A percentile compares a stretch with the other conserved stretches of the same genome.
Conservation (phyloP, 768 basidiomycete species). For the Hypholoma fasciculare region DNA sequence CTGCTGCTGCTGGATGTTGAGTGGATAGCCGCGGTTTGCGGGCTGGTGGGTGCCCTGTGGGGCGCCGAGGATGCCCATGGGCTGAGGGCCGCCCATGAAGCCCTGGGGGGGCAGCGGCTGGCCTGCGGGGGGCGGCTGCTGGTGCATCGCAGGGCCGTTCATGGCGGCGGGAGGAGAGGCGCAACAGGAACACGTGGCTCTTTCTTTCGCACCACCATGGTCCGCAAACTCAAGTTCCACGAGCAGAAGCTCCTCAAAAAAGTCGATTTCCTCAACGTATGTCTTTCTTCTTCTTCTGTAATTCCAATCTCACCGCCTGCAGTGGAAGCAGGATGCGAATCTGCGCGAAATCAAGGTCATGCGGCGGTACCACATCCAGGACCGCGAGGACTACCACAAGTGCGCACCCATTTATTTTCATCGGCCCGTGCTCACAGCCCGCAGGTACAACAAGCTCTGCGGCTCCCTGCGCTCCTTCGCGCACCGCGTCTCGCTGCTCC, state of each 20-base stretch:
- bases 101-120: constrained; percentile 26
- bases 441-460: constrained; percentile 91
- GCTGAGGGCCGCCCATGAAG: constrained; percentile 19
- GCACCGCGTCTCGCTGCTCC: constrained; percentile 84
- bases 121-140: constrained; percentile 25
- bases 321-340: constrained; percentile 98
- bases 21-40: neutral
- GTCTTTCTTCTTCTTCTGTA: constrained; percentile 20
- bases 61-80: constrained; percentile 1
- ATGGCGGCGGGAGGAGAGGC: constrained; percentile 11
- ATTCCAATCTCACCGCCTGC: constrained; percentile 11
- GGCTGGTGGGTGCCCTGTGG: neutral
- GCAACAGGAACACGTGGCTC: constrained; percentile 36
- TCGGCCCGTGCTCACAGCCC: neutral
- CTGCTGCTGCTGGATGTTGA: neutral
- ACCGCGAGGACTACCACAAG: constrained; percentile 95
- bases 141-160: constrained; percentile 12
- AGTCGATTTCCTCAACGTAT: constrained; percentile 93
- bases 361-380: constrained; percentile 93
- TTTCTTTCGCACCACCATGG: constrained; percentile 47
- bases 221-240: constrained; percentile 94
- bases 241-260: constrained; percentile 94
- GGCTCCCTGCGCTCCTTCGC: constrained; percentile 84
- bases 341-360: constrained; percentile 91
- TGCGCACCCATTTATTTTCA: constrained; percentile 26